These are phyloP conservation scores for Magnusiomyces suaveolens DNA, from an alignment of 1,139 yeast genomes.

Conservation along the genomic window DNA sequence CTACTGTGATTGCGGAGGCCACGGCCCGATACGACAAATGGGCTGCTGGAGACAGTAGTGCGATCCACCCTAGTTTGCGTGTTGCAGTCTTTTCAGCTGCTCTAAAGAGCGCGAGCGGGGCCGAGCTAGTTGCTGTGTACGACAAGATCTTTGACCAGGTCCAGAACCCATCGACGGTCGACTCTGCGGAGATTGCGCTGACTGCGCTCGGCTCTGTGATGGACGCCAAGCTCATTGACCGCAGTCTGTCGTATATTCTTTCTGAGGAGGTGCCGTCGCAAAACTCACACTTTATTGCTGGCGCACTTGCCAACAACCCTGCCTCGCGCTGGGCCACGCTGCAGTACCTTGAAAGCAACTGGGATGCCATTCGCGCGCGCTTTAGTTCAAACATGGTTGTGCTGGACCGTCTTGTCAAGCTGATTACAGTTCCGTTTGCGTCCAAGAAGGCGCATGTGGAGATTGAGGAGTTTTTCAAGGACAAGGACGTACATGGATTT, in stretches of 20 bases:
- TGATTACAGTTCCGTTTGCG: constrained; percentile 43
- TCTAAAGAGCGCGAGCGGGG: constrained; percentile 36
- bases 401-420: constrained; percentile 53
- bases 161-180: constrained; percentile 49
- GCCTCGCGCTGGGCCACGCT: constrained; percentile 44
- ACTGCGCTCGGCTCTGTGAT: constrained; percentile 50
- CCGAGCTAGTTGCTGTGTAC: constrained; percentile 34
- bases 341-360: constrained; percentile 47
- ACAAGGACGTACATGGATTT: constrained; percentile 42
- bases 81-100: constrained; percentile 46
- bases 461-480: constrained; percentile 43
- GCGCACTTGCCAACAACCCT: constrained; percentile 44
- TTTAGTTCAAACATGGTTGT: constrained; percentile 52
- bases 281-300: constrained; percentile 56
- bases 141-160: constrained; percentile 44
- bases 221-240: constrained; percentile 33
- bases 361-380: constrained; percentile 39
- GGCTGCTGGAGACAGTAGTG: constrained; percentile 31
- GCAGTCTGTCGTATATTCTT: constrained; percentile 36
- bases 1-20: constrained; percentile 43
- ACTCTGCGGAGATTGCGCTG: constrained; percentile 58
- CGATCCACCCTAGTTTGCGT: constrained; percentile 49
- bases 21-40: constrained; percentile 35
- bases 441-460: constrained; percentile 38
- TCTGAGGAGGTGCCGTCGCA: constrained; percentile 48